These are phyloP conservation scores for Capronia coronata DNA, from an alignment of 2,329 filamentous ascomycete genomes.

Conservation along the genomic window DNA sequence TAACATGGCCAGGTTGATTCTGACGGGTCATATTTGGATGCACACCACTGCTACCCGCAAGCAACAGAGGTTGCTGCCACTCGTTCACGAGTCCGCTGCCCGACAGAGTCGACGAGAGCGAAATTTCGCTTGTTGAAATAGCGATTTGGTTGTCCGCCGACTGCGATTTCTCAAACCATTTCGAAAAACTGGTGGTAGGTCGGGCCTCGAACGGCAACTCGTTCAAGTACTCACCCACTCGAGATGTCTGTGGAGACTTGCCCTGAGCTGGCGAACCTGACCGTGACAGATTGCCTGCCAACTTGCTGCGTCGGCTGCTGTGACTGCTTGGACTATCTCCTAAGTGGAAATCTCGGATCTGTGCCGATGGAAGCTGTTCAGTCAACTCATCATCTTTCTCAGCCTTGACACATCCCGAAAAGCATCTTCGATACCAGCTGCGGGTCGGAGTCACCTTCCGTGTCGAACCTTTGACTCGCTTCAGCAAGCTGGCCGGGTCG, in stretches of 20 bases:
- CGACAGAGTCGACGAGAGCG: neutral
- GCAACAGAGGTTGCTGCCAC: neutral
- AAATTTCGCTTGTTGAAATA: neutral
- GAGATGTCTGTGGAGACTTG: neutral
- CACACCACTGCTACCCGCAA: neutral
- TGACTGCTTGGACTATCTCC: neutral
- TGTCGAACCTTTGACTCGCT: conserved; percentile 1
- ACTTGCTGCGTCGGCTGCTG: no score
- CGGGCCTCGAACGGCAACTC: neutral
- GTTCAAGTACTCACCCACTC: neutral
- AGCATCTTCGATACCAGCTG: neutral
- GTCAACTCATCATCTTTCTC: neutral
- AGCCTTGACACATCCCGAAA: conserved; percentile 1
- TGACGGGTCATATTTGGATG: neutral
- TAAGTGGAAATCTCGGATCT: conserved; percentile 4
- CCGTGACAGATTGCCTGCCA: no score
- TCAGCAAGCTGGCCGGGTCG: neutral
- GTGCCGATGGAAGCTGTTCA: neutral
- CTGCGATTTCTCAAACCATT: neutral
- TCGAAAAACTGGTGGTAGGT: conserved; percentile 2
- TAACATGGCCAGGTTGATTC: neutral
- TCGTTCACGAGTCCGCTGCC: neutral
- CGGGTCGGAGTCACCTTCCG: conserved; percentile 1
- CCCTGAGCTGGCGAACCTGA: neutral
- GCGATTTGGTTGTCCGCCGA: neutral